Evolutionary conservation across 352 stramenopile species (phyloP), one percentile per base, ranked within the genome.

Genomic region (Poterioochromonas sp.): DNA sequence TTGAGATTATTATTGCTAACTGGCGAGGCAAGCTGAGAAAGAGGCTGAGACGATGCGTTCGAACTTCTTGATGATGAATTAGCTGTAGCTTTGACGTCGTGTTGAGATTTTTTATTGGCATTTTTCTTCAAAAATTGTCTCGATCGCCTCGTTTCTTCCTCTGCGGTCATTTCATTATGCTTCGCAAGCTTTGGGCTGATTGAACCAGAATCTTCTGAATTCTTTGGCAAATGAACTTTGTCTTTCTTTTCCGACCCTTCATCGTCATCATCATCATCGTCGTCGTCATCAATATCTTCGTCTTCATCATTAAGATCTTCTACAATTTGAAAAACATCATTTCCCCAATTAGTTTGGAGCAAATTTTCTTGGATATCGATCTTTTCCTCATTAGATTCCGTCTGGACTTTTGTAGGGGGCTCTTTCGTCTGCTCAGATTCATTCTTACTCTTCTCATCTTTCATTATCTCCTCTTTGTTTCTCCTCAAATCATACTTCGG

Each of bases 251-350:
- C 65, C 11, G 71, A 58, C 18, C 65, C 35, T 29, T 76, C 69
- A 44, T 53, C 47, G 32, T 68, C 22, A 32, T 69, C 71, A 63
- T 47, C 40, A 69, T 69, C 71, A 20, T 44, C 47, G 20, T 78
- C 71, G 43, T 53, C 40, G 47, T 78, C 71, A 29, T 78, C 71
- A 69, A 49, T 43, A 44, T 44, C 35, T 3, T 44, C 65, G 20
- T 20, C 5, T n/a, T 76, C 47, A 34, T 44, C 34, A 26, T 78
- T 29, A 34, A 26, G 1, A 29, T 76, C 69, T 40, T 76, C 47
- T 22, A 78, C 47, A 29, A 68, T 68, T 35, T 78, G 5, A 44
- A 78, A 78, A 1, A 78, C 71, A 68, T 78, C 71, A 44, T 8
- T 15, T 29, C 43, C 71, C 71, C 71, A 78, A 64, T 78, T 53